A percentile compares a stretch with the other conserved stretches of the same genome.
Conservation (phyloP, 257 asterid genomes). For the Echites panduratus region DNA sequence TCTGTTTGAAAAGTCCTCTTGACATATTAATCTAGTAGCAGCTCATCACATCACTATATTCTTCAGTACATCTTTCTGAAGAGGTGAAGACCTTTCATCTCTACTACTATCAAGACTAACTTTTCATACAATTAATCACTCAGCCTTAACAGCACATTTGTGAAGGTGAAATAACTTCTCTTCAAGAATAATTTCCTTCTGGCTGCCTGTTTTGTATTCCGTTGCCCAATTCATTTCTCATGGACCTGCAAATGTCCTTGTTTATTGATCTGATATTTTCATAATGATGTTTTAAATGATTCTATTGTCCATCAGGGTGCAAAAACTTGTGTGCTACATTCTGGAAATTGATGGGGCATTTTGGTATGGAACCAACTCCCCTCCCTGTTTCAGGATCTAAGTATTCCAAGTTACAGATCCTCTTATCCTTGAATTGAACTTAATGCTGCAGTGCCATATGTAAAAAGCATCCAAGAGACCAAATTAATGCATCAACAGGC, state of each 20-base stretch:
- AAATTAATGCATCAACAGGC: constrained; percentile 32
- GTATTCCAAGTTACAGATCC: not conserved
- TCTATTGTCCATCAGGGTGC: constrained; percentile 18
- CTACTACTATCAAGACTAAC: not conserved
- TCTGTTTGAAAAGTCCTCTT: not conserved
- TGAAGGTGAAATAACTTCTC: not conserved
- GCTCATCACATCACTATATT: not conserved
- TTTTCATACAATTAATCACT: not conserved
- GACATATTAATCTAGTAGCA: not conserved
- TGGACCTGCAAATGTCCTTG: too few relatives aligned
- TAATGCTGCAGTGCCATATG: constrained; percentile 24
- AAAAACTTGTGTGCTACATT: constrained; percentile 11
- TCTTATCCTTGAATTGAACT: not conserved
- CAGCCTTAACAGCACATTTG: not conserved
- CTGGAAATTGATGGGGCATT: constrained; percentile 20
- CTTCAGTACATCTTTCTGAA: too few relatives aligned
- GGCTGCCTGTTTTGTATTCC: not conserved
- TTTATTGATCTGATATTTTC: not conserved
- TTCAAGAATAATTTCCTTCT: too few relatives aligned
- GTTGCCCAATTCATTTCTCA: not conserved
- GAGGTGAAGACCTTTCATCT: not conserved
- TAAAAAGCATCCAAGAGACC: constrained; percentile 10
- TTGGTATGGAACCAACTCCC: constrained; percentile 12
- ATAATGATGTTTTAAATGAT: not conserved
- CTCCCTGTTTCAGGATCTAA: not conserved